These are phyloP conservation scores for Russula earlei DNA, from an alignment of 768 basidiomycete genomes.

Conservation along the genomic window DNA sequence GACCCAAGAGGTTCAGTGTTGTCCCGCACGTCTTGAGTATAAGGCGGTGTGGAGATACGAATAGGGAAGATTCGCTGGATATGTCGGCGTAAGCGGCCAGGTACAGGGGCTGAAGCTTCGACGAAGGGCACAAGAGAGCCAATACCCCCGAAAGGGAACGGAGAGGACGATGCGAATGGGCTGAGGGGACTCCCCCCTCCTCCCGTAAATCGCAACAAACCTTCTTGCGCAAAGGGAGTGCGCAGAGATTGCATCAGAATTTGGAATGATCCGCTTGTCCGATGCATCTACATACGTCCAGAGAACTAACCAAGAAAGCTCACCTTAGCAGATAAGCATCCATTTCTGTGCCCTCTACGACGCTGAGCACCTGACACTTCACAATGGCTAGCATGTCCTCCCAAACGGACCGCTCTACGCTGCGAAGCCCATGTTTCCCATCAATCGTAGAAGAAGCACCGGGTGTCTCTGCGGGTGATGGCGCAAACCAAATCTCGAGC, in stretches of 20 bases:
- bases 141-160: slow-evolving; percentile 6
- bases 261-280: neutral
- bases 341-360: slow-evolving; percentile 77
- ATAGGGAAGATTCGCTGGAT: slow-evolving; percentile 92
- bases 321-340: slow-evolving; percentile 97
- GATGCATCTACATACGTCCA: neutral
- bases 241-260: neutral
- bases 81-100: slow-evolving; percentile 15
- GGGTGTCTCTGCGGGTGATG: slow-evolving; percentile 54
- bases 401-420: slow-evolving; percentile 71
- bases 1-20: slow-evolving; percentile 90
- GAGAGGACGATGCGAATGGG: neutral
- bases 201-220: neutral
- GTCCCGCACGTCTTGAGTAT: slow-evolving; percentile 99
- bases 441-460: slow-evolving; percentile 30
- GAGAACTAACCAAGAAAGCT: slow-evolving; percentile 20
- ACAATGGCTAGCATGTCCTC: slow-evolving; percentile 97
- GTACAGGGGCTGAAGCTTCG: slow-evolving; percentile 1
- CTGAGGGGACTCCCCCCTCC: neutral
- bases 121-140: neutral
- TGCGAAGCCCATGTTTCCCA: slow-evolving; percentile 62
- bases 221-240: neutral
- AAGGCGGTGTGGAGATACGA: slow-evolving; percentile 88
- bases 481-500: slow-evolving; percentile 95
- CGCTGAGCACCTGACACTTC: slow-evolving; percentile 90